Evolutionary conservation across 208 protist genomes (phyloP).

Genomic region (Leishmania amazonensis): DNA sequence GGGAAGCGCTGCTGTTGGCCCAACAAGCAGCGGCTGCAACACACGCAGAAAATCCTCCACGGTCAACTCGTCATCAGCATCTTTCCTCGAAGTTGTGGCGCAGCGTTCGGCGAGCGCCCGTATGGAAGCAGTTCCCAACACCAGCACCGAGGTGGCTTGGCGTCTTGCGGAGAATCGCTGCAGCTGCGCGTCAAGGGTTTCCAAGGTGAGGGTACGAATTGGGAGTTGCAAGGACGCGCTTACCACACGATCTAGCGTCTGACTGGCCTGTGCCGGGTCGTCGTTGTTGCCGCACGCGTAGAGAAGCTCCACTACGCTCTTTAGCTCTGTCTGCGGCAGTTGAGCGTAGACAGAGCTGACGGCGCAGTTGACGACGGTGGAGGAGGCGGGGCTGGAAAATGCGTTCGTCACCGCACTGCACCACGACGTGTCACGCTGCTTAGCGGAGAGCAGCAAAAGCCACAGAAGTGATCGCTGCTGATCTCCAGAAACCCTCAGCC

Average conservation of each 20-base stretch:
- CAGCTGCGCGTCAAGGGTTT: slow-evolving; percentile 8
- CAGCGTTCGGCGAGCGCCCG: slow-evolving; percentile 16
- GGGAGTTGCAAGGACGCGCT: slow-evolving; percentile 10
- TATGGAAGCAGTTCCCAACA: slow-evolving; percentile 17
- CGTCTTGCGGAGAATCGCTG: not conserved
- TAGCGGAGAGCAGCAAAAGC: slow-evolving; percentile 19
- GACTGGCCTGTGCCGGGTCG: slow-evolving; percentile 13
- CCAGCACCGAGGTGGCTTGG: slow-evolving; percentile 13
- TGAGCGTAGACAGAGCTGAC: not conserved
- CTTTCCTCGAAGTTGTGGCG: not conserved
- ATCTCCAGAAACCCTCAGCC: slow-evolving; percentile 13
- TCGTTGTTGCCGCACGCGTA: slow-evolving; percentile 34
- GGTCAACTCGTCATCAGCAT: not conserved
- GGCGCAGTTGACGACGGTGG: not conserved
- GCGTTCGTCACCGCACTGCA: slow-evolving; percentile 7
- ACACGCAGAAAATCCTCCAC: slow-evolving; percentile 5
- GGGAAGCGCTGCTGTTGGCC: not conserved
- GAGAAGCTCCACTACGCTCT: slow-evolving; percentile 10
- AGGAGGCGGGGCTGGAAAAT: slow-evolving; percentile 26
- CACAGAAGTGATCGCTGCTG: slow-evolving; percentile 27
- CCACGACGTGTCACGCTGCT: slow-evolving; percentile 16
- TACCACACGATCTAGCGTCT: slow-evolving; percentile 26
- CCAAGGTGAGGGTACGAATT: slow-evolving; percentile 14
- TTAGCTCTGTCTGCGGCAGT: slow-evolving; percentile 10
- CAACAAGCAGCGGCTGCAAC: slow-evolving; percentile 9